phyloP scores from a whole-genome alignment of 139 green algal species.

The Medakamo hakoo region DNA sequence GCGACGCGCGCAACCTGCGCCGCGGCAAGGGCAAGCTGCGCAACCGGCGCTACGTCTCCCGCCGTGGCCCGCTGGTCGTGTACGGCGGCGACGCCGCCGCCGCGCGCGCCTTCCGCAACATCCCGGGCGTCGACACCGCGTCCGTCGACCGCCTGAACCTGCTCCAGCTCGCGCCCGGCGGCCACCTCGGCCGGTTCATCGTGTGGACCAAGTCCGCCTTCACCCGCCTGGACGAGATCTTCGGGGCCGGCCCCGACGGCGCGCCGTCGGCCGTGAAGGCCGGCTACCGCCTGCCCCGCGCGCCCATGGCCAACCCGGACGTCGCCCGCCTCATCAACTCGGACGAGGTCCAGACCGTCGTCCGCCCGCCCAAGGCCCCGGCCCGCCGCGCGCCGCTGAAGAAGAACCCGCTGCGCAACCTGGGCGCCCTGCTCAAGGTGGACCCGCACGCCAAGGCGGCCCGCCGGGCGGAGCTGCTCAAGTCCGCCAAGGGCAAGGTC shows the following conservation, averaged over 20 bases:
- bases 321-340: slow-evolving; percentile 80
- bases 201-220: slow-evolving; percentile 97
- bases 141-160: slow-evolving; percentile 85
- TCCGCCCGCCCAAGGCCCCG: slow-evolving; percentile 42
- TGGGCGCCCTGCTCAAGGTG: slow-evolving; percentile 86
- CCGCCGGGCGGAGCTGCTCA: slow-evolving; percentile 43
- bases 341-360: slow-evolving; percentile 83
- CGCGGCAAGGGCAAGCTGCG: slow-evolving; percentile 96
- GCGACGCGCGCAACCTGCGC: slow-evolving; percentile 22
- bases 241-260: slow-evolving; percentile 73
- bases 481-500: slow-evolving; percentile 10
- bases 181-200: slow-evolving; percentile 92
- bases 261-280: slow-evolving; percentile 76
- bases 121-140: slow-evolving; percentile 84
- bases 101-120: slow-evolving; percentile 82
- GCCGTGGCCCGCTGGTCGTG: slow-evolving; percentile 89
- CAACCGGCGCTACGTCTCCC: slow-evolving; percentile 86
- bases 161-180: slow-evolving; percentile 92
- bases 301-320: not conserved
- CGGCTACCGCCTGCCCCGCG: slow-evolving; percentile 79
- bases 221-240: slow-evolving; percentile 81
- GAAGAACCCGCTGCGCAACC: slow-evolving; percentile 98
- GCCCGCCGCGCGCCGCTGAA: slow-evolving; percentile 53
- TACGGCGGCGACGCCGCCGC: slow-evolving; percentile 67
- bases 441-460: slow-evolving; percentile 85